Evolutionary conservation across 768 basidiomycete genomes (phyloP), one percentile per base, ranked within the genome.

Genomic region (Termitomyces sp.): DNA sequence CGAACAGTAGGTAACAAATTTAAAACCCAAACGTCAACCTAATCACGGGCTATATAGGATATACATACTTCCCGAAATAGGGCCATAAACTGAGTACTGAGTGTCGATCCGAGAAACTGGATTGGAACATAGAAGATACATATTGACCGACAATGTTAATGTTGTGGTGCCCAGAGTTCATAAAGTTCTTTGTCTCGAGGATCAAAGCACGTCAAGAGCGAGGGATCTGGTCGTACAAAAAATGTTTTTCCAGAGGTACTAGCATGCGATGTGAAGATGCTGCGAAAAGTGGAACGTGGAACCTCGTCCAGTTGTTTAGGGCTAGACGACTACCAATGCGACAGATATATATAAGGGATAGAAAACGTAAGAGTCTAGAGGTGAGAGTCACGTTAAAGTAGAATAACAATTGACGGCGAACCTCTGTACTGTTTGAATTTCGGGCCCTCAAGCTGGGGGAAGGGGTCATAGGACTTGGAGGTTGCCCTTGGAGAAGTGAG

Each of bases 161-260:
- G 66, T 61, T 73, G 79, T 4, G 88, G 86, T 32, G 77, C 87
- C 91, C 91, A 93, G 10, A 92, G 76, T 48, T 85, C 82, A 65
- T 92, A 91, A 23, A 93, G 76, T 64, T 91, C 87, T 72, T 79
- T 85, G 72, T 93, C 91, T 26, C 80, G 76, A 14, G 83, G 80
- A 70, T 93, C 89, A 65, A 93, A 93, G 62, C 83, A 88, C 36
- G 88, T 89, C 57, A 84, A 68, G 44, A 91, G 74, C 7, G 86
- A 73, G 5, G 86, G 81, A 69, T 92, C 89, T 26, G 83, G 74
- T 44, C 87, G 85, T 65, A 91, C 79, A 23, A 74, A 63, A 36
- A 79, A 68, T 72, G 78, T 69, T 70, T 75, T 67, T 52, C 49
- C 57, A 28, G 69, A 71, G 28, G 66, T 68, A 43, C 57, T 59